Evolutionary conservation across 2,329 filamentous ascomycete genomes (phyloP), one percentile per base, ranked within the genome.

Genomic region (Alternaria sp.): DNA sequence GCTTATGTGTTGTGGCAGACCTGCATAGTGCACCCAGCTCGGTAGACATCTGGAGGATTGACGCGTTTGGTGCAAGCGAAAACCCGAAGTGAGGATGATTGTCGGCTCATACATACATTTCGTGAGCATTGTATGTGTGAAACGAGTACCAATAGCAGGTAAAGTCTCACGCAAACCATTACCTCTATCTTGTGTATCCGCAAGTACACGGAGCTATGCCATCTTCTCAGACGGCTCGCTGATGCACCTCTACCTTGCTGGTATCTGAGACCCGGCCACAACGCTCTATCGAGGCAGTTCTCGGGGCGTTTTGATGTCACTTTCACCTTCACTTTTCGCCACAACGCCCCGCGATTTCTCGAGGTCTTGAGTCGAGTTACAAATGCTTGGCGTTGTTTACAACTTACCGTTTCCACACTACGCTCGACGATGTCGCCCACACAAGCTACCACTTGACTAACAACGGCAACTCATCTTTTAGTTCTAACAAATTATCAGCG

Each of bases 341-440:
- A 51, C 38, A 3, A 11, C 22, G 30, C 36, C 26, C 46, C 20
- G 16, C 38, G 32, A 26, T 12, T 18, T 22, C 30, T 8, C 28
- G 26, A 24, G 26, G 34, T 34, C 43, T 32, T 32, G 11, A 8
- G 18, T 14, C 24, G 22, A n/a, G 16, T 55, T 5, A 30, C 26
- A 26, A 20, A 51, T 26, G 28, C 46, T 57, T 57, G 54, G 54
- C 54, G 5, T 26, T 51, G 54, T 51, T 43, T 43, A 51, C 38
- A 28, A 44, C 9, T 24, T 8, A 14, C 18, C n/a, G 8, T 48
- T 28, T 46, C 18, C 24, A 48, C 26, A n/a, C 43, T 18, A n/a
- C 38, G 26, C 53, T 49, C 16, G n/a, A 49, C 8, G 24, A 12
- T 12, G 22, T 55, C 12, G 20, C 14, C 24, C 42, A 20, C 34